These are phyloP conservation scores for Salisapilia sapeloensis DNA, from an alignment of 352 stramenopile genomes.

Conservation along the genomic window DNA sequence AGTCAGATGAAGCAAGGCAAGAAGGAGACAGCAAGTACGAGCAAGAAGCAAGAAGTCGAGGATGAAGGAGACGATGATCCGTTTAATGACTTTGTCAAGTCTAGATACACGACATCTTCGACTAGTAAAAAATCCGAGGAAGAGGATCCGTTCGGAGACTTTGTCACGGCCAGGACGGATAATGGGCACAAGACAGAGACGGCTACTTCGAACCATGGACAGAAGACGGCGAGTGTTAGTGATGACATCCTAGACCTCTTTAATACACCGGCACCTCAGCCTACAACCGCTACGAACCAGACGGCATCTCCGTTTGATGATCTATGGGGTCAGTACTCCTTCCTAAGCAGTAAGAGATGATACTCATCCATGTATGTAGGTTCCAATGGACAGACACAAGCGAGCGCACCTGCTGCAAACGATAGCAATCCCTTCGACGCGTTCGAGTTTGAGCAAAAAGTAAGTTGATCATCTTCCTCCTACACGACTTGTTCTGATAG, in stretches of 20 bases:
- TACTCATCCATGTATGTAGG: not conserved
- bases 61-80: conserved; percentile 25
- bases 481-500: conserved; percentile 1
- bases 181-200: too few species aligned
- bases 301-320: conserved; percentile 3
- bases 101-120: conserved; percentile 3
- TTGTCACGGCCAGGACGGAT: too few species aligned
- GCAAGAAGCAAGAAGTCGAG: conserved; percentile 10
- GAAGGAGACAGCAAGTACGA: not conserved
- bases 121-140: conserved; percentile 9
- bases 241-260: too few species aligned
- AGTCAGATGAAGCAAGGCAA: conserved; percentile 8
- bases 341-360: not conserved
- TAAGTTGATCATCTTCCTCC: conserved; percentile 3
- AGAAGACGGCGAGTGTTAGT: too few species aligned
- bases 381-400: conserved; percentile 4
- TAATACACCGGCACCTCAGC: conserved; percentile 3
- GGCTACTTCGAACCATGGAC: too few species aligned
- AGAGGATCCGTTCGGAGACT: conserved; percentile 47
- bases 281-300: not conserved
- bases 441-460: conserved; percentile 17
- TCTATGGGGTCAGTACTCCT: not conserved
- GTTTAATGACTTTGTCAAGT: conserved; percentile 43
- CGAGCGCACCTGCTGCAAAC: not conserved
- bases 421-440: conserved; percentile 17